Evolutionary conservation across 73 alveolate species (phyloP).

Genomic region (Paramecium caudatum): DNA sequence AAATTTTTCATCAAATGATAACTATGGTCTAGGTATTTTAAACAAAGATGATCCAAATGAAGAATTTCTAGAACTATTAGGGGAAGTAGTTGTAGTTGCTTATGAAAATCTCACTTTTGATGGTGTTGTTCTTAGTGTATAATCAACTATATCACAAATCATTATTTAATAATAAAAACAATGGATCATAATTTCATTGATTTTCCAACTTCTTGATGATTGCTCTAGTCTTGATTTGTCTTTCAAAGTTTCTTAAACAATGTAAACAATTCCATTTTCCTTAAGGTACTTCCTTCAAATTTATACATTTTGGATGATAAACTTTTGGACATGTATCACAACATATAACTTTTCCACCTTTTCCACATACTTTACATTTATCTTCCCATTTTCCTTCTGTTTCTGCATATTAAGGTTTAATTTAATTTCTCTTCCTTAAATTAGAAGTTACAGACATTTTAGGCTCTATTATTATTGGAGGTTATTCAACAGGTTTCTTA

Average conservation of each 20-base stretch:
- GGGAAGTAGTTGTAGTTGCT: slow-evolving; percentile 51
- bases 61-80: slow-evolving; percentile 62
- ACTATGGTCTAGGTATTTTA: slow-evolving; percentile 36
- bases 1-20: slow-evolving; percentile 54
- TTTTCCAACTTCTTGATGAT: slow-evolving; percentile 59
- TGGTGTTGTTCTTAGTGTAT: slow-evolving; percentile 58
- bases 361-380: slow-evolving; percentile 59
- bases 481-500: neutral
- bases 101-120: slow-evolving; percentile 26
- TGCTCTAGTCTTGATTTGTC: slow-evolving; percentile 58
- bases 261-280: slow-evolving; percentile 70
- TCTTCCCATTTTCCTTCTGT: slow-evolving; percentile 70
- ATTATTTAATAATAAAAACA: slow-evolving; percentile 53
- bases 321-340: slow-evolving; percentile 78
- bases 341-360: slow-evolving; percentile 70
- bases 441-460: slow-evolving; percentile 15
- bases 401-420: slow-evolving; percentile 47
- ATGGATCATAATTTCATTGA: slow-evolving; percentile 61
- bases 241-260: slow-evolving; percentile 49
- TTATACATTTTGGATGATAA: slow-evolving; percentile 76
- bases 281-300: slow-evolving; percentile 68
- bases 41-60: slow-evolving; percentile 23
- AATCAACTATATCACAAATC: slow-evolving; percentile 59
- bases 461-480: neutral
- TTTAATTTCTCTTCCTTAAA: slow-evolving; percentile 26